A percentile compares a stretch with the other conserved stretches of the same genome.
Conservation (phyloP, 2,329 filamentous ascomycete genomes). For the Chaetothyriales sp. region DNA sequence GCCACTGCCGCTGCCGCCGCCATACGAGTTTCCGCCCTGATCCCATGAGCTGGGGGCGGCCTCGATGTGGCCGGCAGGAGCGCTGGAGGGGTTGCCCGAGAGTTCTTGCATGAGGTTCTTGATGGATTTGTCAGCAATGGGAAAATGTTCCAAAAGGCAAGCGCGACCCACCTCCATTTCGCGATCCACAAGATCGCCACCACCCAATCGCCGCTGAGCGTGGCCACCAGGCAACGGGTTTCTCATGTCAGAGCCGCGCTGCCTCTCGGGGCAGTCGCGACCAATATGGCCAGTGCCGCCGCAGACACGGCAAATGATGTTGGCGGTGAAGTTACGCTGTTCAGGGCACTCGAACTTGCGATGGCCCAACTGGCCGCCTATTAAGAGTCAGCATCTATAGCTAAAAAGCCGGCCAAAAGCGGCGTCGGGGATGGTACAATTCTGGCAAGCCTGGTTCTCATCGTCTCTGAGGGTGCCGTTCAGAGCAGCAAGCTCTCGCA, state of each 20-base stretch:
- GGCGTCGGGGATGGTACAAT: conserved; percentile 43
- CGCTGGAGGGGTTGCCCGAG: conserved; percentile 53
- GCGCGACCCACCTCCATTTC: conserved; percentile 70
- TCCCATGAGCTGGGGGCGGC: conserved; percentile 53
- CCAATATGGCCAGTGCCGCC: conserved; percentile 98
- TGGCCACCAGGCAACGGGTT: conserved; percentile 50
- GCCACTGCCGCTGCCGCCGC: conserved; percentile 2
- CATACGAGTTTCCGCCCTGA: conserved; percentile 20
- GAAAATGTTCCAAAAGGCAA: background rate
- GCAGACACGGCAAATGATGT: conserved; percentile 96
- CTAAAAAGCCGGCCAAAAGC: no score
- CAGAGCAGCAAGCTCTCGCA: conserved; percentile 89
- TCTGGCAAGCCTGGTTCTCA: conserved; percentile 98
- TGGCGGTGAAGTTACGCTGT: conserved; percentile 96
- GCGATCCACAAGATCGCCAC: conserved; percentile 73
- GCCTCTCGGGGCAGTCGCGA: conserved; percentile 88
- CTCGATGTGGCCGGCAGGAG: conserved; percentile 68
- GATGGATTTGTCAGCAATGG: conserved; percentile 15
- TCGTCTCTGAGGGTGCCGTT: conserved; percentile 99
- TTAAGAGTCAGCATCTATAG: conserved; percentile 1
- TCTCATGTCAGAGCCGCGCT: conserved; percentile 82
- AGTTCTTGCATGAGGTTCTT: conserved; percentile 97
- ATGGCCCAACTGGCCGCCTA: conserved; percentile 85
- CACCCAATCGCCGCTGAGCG: conserved; percentile 54
- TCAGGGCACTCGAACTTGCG: conserved; percentile 98